Conservation (phyloP, 1,284 basidiomycete species). For the Tilletia caries region DNA sequence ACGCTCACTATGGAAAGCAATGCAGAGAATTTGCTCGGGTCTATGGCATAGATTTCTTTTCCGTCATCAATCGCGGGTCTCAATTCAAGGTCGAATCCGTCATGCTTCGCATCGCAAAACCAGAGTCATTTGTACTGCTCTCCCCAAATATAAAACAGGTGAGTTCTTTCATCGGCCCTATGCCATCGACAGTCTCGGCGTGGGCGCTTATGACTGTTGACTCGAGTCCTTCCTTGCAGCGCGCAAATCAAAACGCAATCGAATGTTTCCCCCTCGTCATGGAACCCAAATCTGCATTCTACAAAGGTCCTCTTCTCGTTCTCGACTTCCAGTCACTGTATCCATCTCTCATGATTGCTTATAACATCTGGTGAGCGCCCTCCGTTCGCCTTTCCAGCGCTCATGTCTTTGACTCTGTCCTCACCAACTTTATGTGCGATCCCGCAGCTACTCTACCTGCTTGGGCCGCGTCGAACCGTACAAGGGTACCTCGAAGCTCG, state of each 20-base stretch:
- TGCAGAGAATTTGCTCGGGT: slow-evolving; percentile 88
- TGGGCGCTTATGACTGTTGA: no score
- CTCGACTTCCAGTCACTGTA: slow-evolving; percentile 95
- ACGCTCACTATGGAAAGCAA: slow-evolving; percentile 14
- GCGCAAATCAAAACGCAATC: slow-evolving; percentile 79
- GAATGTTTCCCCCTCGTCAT: slow-evolving; percentile 91
- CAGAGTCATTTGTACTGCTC: slow-evolving; percentile 65
- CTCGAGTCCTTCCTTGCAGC: slow-evolving; percentile 55
- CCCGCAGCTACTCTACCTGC: slow-evolving; percentile 65
- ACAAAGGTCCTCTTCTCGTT: slow-evolving; percentile 83
- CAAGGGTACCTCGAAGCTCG: slow-evolving; percentile 82
- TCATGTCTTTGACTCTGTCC: no score
- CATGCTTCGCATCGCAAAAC: slow-evolving; percentile 96
- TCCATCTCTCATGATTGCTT: slow-evolving; percentile 95
- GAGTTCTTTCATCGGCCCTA: slow-evolving; percentile 57
- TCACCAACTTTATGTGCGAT: no score
- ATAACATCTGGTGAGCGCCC: slow-evolving; percentile 65
- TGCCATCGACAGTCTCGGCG: not conserved
- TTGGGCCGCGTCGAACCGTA: slow-evolving; percentile 81
- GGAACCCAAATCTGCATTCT: slow-evolving; percentile 89
- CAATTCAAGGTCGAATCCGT: slow-evolving; percentile 99
- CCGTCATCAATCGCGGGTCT: slow-evolving; percentile 86
- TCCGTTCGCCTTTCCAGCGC: not conserved
- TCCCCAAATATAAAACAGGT: slow-evolving; percentile 48
- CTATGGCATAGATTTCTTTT: slow-evolving; percentile 94